Evolutionary conservation across 768 basidiomycete species (phyloP).

Genomic region (Collybia sp.): DNA sequence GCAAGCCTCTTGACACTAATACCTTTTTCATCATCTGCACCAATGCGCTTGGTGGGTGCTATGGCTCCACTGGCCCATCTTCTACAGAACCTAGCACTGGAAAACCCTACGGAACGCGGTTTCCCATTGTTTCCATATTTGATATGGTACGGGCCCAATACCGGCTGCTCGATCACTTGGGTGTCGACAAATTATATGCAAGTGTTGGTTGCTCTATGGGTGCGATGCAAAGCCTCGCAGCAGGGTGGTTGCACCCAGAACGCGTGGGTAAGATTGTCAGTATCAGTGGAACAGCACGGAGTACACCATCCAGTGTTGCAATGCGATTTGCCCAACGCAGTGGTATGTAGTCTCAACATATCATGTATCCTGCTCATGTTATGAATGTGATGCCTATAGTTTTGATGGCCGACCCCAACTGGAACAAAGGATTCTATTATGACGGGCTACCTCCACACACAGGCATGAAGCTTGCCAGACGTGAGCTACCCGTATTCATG

Average conservation of each 20-base stretch:
- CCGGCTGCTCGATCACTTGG: constrained; percentile 75
- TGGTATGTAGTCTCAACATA: constrained; percentile 46
- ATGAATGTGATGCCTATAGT: constrained; percentile 41
- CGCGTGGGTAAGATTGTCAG: constrained; percentile 88
- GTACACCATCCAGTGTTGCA: constrained; percentile 87
- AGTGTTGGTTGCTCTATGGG: constrained; percentile 97
- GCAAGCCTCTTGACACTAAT: constrained; percentile 89
- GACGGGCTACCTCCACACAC: constrained; percentile 92
- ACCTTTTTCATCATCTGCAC: constrained; percentile 93
- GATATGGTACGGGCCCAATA: constrained; percentile 98
- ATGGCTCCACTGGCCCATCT: constrained; percentile 94
- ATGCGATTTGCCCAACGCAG: constrained; percentile 96
- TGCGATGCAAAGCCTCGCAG: constrained; percentile 94
- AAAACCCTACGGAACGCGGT: constrained; percentile 79
- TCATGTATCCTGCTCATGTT: background rate
- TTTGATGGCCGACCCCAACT: constrained; percentile 98
- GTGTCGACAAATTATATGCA: constrained; percentile 83
- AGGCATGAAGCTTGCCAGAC: constrained; percentile 97
- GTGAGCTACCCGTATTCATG: constrained; percentile 33
- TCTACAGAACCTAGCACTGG: constrained; percentile 68
- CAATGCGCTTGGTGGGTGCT: constrained; percentile 96
- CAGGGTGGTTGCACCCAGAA: constrained; percentile 89
- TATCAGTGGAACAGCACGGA: constrained; percentile 93
- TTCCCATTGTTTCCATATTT: constrained; percentile 90
- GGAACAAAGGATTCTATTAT: constrained; percentile 99